These are phyloP conservation scores for Parastagonospora avenae DNA, from an alignment of 2,329 filamentous ascomycete genomes.

Conservation along the genomic window DNA sequence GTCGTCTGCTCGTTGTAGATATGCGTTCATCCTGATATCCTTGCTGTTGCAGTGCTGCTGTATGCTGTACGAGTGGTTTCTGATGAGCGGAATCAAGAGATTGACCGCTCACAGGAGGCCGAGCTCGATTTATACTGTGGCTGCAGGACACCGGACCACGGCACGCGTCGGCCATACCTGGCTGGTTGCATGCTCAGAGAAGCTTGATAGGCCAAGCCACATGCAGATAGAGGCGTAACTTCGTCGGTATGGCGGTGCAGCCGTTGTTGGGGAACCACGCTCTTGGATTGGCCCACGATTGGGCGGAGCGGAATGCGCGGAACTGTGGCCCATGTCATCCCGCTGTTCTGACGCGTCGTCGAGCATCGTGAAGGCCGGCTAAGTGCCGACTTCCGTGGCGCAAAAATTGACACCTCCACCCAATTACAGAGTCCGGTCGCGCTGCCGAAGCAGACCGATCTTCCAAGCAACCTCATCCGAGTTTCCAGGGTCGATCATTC, in stretches of 20 bases:
- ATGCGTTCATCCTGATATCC: conserved; percentile 16
- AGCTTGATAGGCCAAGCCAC: conserved; percentile 16
- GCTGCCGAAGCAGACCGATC: neutral
- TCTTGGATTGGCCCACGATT: conserved; percentile 6
- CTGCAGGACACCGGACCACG: conserved; percentile 7
- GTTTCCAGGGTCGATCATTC: too few species aligned
- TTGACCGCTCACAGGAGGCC: neutral
- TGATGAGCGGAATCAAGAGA: neutral
- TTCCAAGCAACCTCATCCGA: neutral
- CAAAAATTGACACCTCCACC: neutral
- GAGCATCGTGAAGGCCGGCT: conserved; percentile 6
- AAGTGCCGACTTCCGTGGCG: conserved; percentile 19
- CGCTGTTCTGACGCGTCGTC: neutral
- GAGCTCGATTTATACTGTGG: conserved; percentile 4
- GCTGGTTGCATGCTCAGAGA: conserved; percentile 10
- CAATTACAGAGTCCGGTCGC: neutral
- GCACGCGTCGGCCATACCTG: conserved; percentile 17
- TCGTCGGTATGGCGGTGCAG: conserved; percentile 7
- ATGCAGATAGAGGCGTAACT: conserved; percentile 13
- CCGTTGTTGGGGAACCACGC: neutral
- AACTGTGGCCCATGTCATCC: conserved; percentile 13
- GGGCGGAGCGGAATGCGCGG: conserved; percentile 18
- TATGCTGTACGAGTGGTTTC: neutral
- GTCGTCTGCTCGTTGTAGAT: conserved; percentile 20
- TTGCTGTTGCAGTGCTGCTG: neutral